Conservation (phyloP, 805 yeast genomes). For the Metschnikowia cubensis region DNA sequence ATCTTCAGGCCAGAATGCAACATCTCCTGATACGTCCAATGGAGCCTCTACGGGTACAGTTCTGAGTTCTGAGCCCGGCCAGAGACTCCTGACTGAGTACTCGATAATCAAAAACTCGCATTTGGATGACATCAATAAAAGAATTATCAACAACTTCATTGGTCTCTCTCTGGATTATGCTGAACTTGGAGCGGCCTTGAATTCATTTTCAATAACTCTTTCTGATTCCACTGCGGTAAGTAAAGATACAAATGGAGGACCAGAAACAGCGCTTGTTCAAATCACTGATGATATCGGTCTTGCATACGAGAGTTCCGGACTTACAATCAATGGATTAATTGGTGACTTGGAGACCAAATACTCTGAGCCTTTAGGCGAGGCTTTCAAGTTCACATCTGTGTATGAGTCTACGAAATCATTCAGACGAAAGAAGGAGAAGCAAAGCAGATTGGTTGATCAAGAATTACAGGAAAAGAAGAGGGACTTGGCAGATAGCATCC, state of each 20-base stretch:
- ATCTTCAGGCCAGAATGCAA: not conserved
- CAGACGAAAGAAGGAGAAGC: constrained; percentile 41
- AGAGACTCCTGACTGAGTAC: not conserved
- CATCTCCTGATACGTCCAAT: constrained; percentile 3
- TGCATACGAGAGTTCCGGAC: constrained; percentile 66
- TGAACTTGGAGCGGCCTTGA: constrained; percentile 63
- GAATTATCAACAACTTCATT: constrained; percentile 50
- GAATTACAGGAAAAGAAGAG: constrained; percentile 31
- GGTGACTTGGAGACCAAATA: constrained; percentile 54
- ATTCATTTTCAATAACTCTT: constrained; percentile 49
- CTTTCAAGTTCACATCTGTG: constrained; percentile 60
- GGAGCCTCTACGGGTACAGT: constrained; percentile 13
- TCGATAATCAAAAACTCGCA: constrained; percentile 27
- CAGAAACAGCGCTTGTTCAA: constrained; percentile 26
- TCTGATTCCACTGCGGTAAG: constrained; percentile 23
- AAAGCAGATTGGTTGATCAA: constrained; percentile 27
- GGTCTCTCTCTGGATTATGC: constrained; percentile 63
- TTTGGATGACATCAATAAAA: constrained; percentile 55
- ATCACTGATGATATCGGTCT: constrained; percentile 78
- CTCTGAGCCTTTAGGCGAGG: constrained; percentile 65
- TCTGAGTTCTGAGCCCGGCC: not conserved
- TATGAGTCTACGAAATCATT: constrained; percentile 57
- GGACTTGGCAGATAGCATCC: constrained; percentile 28
- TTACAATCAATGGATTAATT: constrained; percentile 50
- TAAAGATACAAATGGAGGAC: constrained; percentile 19